Evolutionary conservation across 179 eudicot genomes (phyloP), one percentile per base, ranked within the genome.

Genomic region (Beta lomatogona): DNA sequence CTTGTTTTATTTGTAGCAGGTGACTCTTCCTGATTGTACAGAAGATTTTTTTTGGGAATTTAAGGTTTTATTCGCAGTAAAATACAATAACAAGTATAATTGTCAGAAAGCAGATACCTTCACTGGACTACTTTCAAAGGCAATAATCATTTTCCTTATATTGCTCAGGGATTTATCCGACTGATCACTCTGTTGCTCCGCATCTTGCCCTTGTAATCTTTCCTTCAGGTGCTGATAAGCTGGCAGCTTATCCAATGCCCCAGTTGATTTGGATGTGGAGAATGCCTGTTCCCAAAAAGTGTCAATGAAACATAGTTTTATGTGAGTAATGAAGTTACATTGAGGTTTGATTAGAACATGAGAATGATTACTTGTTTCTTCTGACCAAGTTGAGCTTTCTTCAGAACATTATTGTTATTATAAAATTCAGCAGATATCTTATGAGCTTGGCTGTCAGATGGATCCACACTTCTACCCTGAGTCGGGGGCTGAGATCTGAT

Each of bases 61-160:
- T 82, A 46, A 61, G 75, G 82, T 57, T 68, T 52, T 19, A 61
- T 80, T 14, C 52, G 54, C 83, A 77, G 59, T 72, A 82, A 54
- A 25, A 73, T 60, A 63, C n/a, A 5, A 45, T 71, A 48, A 75
- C 46, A 22, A 41, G 71, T 73, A 82, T 60, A 73, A 45, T 74
- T 77, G 4, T 74, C 1, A 81, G 66, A 65, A 79, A 82, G 79
- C 44, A 36, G 66, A 86, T 89, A 94, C 96, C 98, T 93, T 86
- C 77, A 85, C 73, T 73, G 82, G 87, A 79, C 83, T 88, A 87
- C 79, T 88, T 86, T 93, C 95, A 81, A 93, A 90, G 82, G 92
- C 95, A 86, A 83, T 87, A 64, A 89, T 87, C 92, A 89, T 88
- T 83, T 92, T 90, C 87, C 88, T 90, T 85, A 95, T 91, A 82